Evolutionary conservation across 352 stramenopile species (phyloP), one percentile per base, ranked within the genome.

Genomic region (Discostella stelligera): DNA sequence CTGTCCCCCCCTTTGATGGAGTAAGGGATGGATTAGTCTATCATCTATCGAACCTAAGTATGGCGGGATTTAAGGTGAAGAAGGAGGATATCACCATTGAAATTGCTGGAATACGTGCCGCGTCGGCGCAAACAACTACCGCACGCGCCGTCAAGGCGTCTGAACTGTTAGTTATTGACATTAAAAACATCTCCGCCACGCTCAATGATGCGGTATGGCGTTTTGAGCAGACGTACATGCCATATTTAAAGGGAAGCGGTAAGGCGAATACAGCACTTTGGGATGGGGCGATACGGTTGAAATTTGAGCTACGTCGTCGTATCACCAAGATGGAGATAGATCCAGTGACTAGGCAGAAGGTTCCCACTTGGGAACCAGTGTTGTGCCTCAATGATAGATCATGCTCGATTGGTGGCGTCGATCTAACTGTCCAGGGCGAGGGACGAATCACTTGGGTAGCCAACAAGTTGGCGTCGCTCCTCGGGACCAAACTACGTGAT

Each of bases 151-250:
- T 91, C 0, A 91, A 88, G 50, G 77, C 85, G 30, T 87, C 85
- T 30, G 87, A 93, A 67, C 74, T 93, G n/a, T 69, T 93, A 27
- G 89, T 90, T 46, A 90, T 93, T 55, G 87, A 93, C 61, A 80
- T 93, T 30, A 79, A 77, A 49, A 81, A 89, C 37, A 87, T 93
- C 56, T 91, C 87, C n/a, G 85, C 87, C 14, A 76, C 82, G 25
- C 70, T 93, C 23, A 82, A 93, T 68, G 72, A 89, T 83, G 85
- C 85, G 10, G 56, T 80, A 16, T 93, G 87, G 88, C 79, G 74
- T n/a, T 94, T 94, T 65, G 88, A 92, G 72, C 88, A 94, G 72
- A 94, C 88, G 14, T 94, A 94, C 60, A 87, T 94, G 74, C 88
- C 88, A 7, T 91, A 94, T 63, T 59, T 94, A 41, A 91, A 92